Evolutionary conservation across 352 stramenopile genomes (phyloP).

Genomic region (Globisporangium ultimum): DNA sequence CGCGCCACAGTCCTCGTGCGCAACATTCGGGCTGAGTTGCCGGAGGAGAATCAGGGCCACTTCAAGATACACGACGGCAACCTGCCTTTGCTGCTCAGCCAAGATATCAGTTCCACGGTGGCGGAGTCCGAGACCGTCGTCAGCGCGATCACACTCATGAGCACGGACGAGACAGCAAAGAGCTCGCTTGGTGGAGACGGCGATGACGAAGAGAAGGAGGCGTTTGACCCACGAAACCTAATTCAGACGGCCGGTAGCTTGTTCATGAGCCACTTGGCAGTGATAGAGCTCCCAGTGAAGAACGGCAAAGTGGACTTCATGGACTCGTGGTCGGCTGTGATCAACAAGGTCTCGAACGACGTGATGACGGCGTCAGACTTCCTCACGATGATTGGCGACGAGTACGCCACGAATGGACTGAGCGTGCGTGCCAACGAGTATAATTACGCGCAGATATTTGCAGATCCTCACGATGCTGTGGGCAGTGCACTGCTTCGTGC

Average conservation of each 20-base stretch:
- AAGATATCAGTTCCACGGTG: constrained; percentile 17
- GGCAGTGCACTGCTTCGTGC: constrained; percentile 40
- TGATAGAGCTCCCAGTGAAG: constrained; percentile 44
- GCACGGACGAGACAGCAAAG: constrained; percentile 43
- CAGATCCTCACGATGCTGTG: constrained; percentile 39
- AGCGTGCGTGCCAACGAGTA: constrained; percentile 45
- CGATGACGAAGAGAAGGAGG: constrained; percentile 23
- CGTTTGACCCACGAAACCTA: constrained; percentile 26
- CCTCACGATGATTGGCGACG: constrained; percentile 43
- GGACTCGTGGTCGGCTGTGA: constrained; percentile 63
- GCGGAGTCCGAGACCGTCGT: constrained; percentile 25
- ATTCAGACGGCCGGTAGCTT: constrained; percentile 49
- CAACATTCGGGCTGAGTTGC: constrained; percentile 39
- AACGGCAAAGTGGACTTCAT: constrained; percentile 67
- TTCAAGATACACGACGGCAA: constrained; percentile 43
- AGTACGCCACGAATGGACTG: constrained; percentile 33
- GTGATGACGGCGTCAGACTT: constrained; percentile 59
- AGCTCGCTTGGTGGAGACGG: constrained; percentile 22
- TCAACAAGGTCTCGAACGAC: constrained; percentile 61
- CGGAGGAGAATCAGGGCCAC: constrained; percentile 47
- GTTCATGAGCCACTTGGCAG: constrained; percentile 51
- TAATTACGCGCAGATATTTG: constrained; percentile 64
- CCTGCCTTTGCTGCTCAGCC: constrained; percentile 26
- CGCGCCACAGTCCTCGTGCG: constrained; percentile 29
- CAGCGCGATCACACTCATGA: constrained; percentile 62